Evolutionary conservation across 352 stramenopile genomes (phyloP), one percentile per base, ranked within the genome.

Genomic region (Thalassiosira ordinaria): DNA sequence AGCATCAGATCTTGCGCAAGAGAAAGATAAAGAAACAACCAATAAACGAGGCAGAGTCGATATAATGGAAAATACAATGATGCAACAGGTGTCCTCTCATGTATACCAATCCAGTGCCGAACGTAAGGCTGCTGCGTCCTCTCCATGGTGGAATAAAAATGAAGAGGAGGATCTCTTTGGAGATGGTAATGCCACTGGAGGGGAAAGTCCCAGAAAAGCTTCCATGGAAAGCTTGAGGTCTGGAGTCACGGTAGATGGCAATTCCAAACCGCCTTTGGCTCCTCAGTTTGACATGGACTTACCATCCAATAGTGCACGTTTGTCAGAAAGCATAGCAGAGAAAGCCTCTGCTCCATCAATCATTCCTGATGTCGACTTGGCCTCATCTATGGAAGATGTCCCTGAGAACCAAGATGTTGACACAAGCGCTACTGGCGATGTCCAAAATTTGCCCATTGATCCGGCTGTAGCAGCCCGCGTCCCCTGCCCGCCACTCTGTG

Each of bases 401-500:
- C 13, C 37, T 31, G 69, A 78, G 37, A 44, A 61, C 26, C 18
- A 37, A 11, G 55, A 52, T 47, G 37, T 61, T 22, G 26, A 29
- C 18, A 18, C 39, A 22, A 52, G 11, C 24, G 35, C 53, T 27
- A 69, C 33, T 0, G 53, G 33, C 7, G 51, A 68, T 27, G 22
- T 61, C n/a, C 49, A 73, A 35, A 62, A 63, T 37, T 18, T 41
- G 26, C 37, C 51, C 18, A 73, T 82, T 11, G 74, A 82, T 46
- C 41, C 67, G 31, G 49, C n/a, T 14, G 61, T 60, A n/a, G n/a
- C n/a, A n/a, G n/a, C n/a, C n/a, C n/a, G n/a, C 47, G 70, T 90
- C 33, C 84, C 85, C n/a, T 91, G 80, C 63, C 87, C 87, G 20
- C 80, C 78, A 26, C 60, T 92, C 31, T 92, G 87, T 76, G 87